These are phyloP conservation scores for Pichia sp. DNA, from an alignment of 1,139 yeast species.

Conservation along the genomic window DNA sequence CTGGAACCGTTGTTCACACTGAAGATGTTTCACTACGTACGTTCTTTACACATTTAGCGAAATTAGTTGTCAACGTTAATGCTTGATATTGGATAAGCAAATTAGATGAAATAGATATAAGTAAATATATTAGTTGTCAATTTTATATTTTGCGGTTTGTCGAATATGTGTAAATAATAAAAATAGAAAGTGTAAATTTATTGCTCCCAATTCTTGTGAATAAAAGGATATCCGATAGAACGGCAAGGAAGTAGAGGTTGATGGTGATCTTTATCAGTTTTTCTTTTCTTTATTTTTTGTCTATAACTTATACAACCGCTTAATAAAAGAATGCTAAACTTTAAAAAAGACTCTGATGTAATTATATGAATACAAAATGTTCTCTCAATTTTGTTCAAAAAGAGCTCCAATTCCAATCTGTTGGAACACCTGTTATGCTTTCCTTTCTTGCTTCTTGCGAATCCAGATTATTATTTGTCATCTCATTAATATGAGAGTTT, in stretches of 20 bases:
- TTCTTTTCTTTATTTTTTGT: too few relatives aligned
- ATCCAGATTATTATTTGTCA: slow-evolving; percentile 4
- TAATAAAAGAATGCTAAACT: too few relatives aligned
- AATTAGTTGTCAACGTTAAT: slow-evolving; percentile 56
- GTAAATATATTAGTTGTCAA: neutral
- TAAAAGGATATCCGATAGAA: too few relatives aligned
- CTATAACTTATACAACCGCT: too few relatives aligned
- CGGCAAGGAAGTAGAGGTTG: too few relatives aligned
- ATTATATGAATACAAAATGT: too few relatives aligned
- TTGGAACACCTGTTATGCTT: slow-evolving; percentile 47
- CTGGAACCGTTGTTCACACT: slow-evolving; percentile 76
- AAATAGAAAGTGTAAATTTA: too few relatives aligned
- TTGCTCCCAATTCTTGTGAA: too few relatives aligned
- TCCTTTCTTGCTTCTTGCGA: slow-evolving; percentile 19
- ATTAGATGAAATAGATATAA: neutral
- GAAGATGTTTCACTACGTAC: slow-evolving; percentile 93
- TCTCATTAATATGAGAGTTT: slow-evolving; percentile 9
- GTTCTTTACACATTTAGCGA: slow-evolving; percentile 85
- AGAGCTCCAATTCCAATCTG: slow-evolving; percentile 75
- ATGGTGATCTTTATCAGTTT: too few relatives aligned
- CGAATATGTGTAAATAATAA: neutral
- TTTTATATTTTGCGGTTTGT: neutral
- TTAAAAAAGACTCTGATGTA: too few relatives aligned
- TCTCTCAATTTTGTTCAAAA: slow-evolving; percentile 34
- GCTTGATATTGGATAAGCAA: slow-evolving; percentile 10